These are phyloP conservation scores for Talaromyces albobiverticillius DNA, from an alignment of 2,329 filamentous ascomycete species.

Conservation along the genomic window DNA sequence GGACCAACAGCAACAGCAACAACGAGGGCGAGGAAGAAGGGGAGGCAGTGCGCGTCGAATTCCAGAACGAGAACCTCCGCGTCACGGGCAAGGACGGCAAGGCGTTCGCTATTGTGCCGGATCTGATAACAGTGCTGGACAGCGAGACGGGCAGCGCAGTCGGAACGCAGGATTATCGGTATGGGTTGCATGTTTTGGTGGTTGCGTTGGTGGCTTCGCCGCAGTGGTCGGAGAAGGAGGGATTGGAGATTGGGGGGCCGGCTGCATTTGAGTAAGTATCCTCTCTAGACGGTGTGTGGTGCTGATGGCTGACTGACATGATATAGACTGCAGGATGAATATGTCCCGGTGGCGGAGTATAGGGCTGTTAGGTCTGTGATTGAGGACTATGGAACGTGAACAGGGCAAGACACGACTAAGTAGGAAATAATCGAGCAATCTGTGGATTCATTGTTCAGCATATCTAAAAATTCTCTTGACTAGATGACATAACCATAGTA, in stretches of 20 bases:
- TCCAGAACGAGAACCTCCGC: slow-evolving; percentile 73
- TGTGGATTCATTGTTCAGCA: too few species aligned
- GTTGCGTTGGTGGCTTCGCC: slow-evolving; percentile 55
- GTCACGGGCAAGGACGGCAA: slow-evolving; percentile 44
- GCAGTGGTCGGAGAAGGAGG: slow-evolving; percentile 47
- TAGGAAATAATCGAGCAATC: too few species aligned
- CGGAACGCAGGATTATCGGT: slow-evolving; percentile 55
- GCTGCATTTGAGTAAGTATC: slow-evolving; percentile 45
- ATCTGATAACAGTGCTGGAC: slow-evolving; percentile 44
- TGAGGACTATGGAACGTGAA: too few species aligned
- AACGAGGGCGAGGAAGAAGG: not conserved
- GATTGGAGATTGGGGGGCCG: slow-evolving; percentile 47
- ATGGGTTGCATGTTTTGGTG: slow-evolving; percentile 52
- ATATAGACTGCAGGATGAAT: not conserved
- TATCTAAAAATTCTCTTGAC: too few species aligned
- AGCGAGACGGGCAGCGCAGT: slow-evolving; percentile 57
- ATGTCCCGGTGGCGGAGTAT: not conserved
- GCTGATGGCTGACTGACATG: not conserved
- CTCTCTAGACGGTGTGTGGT: not conserved
- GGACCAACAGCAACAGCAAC: too few species aligned
- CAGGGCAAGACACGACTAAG: too few species aligned
- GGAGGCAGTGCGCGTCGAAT: slow-evolving; percentile 26
- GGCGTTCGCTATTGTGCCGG: slow-evolving; percentile 23
- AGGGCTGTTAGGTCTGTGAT: not conserved
- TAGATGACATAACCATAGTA: too few species aligned